Conservation (phyloP, 768 basidiomycete species). For the Collybiopsis confluens region DNA sequence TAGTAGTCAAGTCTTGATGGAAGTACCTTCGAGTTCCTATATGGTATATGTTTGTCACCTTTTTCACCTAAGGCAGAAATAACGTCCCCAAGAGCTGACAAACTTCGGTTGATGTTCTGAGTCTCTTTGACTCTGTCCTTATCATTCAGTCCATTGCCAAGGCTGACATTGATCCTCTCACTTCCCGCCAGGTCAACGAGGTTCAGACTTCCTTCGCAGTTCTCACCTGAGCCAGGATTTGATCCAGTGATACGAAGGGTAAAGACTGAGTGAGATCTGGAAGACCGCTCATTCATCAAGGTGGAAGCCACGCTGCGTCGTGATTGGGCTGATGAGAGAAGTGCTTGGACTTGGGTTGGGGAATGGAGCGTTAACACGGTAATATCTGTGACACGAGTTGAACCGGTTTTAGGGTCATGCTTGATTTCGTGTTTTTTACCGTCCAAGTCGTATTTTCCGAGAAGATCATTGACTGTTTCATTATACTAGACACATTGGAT, state of each 20-base stretch:
- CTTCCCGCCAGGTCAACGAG: slow-evolving; percentile 94
- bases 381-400: slow-evolving; percentile 80
- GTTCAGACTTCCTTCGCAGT: slow-evolving; percentile 81
- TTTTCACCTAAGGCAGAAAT: slow-evolving; percentile 86
- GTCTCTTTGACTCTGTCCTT: slow-evolving; percentile 88
- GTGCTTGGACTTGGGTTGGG: slow-evolving; percentile 69
- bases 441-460: slow-evolving; percentile 79
- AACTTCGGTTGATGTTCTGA: slow-evolving; percentile 86
- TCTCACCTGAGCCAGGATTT: slow-evolving; percentile 69
- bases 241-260: slow-evolving; percentile 79
- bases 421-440: slow-evolving; percentile 96
- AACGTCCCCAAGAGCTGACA: slow-evolving; percentile 91
- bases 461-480: slow-evolving; percentile 91
- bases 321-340: slow-evolving; percentile 73
- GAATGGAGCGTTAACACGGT: slow-evolving; percentile 70
- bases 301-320: slow-evolving; percentile 88
- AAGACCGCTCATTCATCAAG: slow-evolving; percentile 92
- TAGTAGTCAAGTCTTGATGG: slow-evolving; percentile 19
- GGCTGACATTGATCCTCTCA: slow-evolving; percentile 78
- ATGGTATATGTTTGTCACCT: slow-evolving; percentile 85
- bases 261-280: slow-evolving; percentile 91
- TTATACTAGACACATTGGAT: slow-evolving; percentile 57
- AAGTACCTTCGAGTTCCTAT: slow-evolving; percentile 88
- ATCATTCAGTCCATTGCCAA: slow-evolving; percentile 35
- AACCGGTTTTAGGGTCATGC: slow-evolving; percentile 72